Evolutionary conservation across 768 basidiomycete species (phyloP).

Genomic region (Dioszegia hungarica): DNA sequence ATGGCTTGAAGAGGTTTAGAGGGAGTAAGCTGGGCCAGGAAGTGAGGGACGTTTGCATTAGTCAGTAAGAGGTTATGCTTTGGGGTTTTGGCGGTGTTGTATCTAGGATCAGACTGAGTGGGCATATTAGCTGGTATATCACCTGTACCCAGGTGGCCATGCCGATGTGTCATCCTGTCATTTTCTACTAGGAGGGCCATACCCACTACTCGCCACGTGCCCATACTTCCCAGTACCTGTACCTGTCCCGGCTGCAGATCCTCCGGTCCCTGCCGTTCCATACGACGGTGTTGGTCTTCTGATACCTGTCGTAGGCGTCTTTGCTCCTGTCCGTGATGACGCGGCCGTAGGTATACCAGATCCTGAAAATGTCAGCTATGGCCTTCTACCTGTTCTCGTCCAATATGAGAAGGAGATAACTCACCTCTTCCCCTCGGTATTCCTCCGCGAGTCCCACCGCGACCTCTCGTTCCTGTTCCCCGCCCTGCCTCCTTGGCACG

Average conservation of each 20-base stretch:
- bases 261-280: background rate
- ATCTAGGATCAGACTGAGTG: too few relatives aligned
- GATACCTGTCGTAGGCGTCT: conserved; percentile 3
- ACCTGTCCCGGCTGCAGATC: background rate
- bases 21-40: conserved; percentile 27
- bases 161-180: too few relatives aligned
- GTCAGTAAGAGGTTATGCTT: conserved; percentile 16
- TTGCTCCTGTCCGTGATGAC: background rate
- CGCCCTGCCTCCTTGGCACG: conserved; percentile 11
- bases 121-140: too few relatives aligned
- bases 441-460: conserved; percentile 7
- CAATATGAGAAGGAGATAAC: background rate
- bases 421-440: conserved; percentile 2
- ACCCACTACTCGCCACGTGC: conserved; percentile 41
- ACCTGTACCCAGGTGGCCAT: too few relatives aligned
- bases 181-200: conserved; percentile 25
- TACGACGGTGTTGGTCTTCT: background rate
- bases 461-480: conserved; percentile 14
- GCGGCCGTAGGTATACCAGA: conserved; percentile 19
- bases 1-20: conserved; percentile 36
- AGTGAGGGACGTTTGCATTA: conserved; percentile 37
- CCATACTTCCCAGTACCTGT: conserved; percentile 31
- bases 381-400: background rate
- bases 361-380: conserved; percentile 2
- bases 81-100: too few relatives aligned